Conservation (phyloP, 1,284 basidiomycete species). For the Sanguinoderma infundibulare region DNA sequence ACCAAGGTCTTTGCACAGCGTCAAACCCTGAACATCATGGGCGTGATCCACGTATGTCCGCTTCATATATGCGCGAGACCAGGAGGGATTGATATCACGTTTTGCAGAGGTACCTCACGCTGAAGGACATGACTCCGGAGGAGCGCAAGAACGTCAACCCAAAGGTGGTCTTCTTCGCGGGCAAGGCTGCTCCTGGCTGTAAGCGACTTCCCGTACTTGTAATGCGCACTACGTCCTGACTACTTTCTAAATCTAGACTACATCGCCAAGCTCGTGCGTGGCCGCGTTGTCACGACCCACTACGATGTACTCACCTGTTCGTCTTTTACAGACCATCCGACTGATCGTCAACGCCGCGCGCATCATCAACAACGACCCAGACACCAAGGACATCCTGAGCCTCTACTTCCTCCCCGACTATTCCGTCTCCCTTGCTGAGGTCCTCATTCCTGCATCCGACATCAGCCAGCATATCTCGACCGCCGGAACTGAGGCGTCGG, state of each 20-base stretch:
- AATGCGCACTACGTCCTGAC: conserved; percentile 4
- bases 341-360: conserved; percentile 89
- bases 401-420: conserved; percentile 91
- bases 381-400: conserved; percentile 82
- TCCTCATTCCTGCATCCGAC: conserved; percentile 90
- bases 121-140: conserved; percentile 79
- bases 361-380: conserved; percentile 85
- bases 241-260: conserved; percentile 52
- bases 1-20: conserved; percentile 50
- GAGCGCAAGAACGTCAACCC: conserved; percentile 83
- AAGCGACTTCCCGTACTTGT: conserved; percentile 30
- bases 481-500: conserved; percentile 90
- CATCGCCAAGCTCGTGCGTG: conserved; percentile 73
- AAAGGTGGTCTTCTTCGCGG: conserved; percentile 89
- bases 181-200: conserved; percentile 87
- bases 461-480: conserved; percentile 94
- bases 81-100: conserved; percentile 1
- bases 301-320: background rate
- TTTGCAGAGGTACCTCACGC: conserved; percentile 74
- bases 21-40: conserved; percentile 85
- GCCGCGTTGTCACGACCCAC: too few relatives aligned
- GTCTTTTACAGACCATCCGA: conserved; percentile 71
- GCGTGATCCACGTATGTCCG: conserved; percentile 80
- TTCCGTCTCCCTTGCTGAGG: conserved; percentile 87
- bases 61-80: background rate